These are phyloP conservation scores for Candida insectorum DNA, from an alignment of 805 yeast genomes.

Conservation along the genomic window DNA sequence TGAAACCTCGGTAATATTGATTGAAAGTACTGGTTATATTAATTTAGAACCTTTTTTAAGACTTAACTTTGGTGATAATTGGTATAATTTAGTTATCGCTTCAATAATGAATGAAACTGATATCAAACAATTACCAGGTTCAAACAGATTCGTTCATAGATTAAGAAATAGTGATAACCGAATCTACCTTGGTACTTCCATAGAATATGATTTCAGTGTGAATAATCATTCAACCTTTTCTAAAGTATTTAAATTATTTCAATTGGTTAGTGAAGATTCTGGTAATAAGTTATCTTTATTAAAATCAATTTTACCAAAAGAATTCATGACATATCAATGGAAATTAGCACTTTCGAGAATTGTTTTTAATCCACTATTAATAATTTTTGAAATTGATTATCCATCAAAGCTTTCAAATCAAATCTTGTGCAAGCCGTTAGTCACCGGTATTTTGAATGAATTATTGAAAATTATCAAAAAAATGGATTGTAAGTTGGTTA, in stretches of 20 bases:
- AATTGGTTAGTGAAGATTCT: conserved; percentile 31
- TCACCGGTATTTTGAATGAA: conserved; percentile 77
- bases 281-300: conserved; percentile 42
- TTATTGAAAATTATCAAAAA: conserved; percentile 67
- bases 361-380: conserved; percentile 72
- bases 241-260: conserved; percentile 27
- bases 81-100: conserved; percentile 30
- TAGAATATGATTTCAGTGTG: conserved; percentile 9
- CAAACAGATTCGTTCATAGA: conserved; percentile 25
- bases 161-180: conserved; percentile 42
- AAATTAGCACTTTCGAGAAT: conserved; percentile 75
- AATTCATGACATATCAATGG: conserved; percentile 77
- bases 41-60: conserved; percentile 68
- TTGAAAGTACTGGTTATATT: conserved; percentile 71
- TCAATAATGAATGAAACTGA: conserved; percentile 65
- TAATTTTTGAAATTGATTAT: conserved; percentile 67
- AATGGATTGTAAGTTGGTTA: conserved; percentile 72
- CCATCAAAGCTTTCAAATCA: conserved; percentile 59
- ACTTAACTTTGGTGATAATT: conserved; percentile 35
- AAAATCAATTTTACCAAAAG: conserved; percentile 50
- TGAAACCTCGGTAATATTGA: conserved; percentile 47
- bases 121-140: conserved; percentile 33
- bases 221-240: conserved; percentile 11
- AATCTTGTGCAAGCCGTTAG: conserved; percentile 80
- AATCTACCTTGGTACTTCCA: conserved; percentile 38